Evolutionary conservation across 2,329 filamentous ascomycete genomes (phyloP).

Genomic region (Gnomoniopsis sp.): DNA sequence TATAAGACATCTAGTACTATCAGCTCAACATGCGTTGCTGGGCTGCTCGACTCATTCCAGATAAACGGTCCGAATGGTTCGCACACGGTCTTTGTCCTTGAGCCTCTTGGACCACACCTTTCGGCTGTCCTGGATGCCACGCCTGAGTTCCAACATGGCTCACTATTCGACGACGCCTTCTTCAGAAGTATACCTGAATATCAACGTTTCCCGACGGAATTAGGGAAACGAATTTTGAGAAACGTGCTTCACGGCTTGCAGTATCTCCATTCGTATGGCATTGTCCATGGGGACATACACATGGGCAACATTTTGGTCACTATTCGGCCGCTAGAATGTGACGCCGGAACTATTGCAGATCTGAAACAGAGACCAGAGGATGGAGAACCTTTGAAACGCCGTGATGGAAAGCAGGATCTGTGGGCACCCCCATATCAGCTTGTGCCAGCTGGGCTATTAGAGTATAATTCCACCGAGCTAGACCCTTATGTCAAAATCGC

Average conservation of each 20-base stretch:
- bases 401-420: constrained; percentile 3
- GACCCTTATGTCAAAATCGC: constrained; percentile 2
- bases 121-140: constrained; percentile 8
- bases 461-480: background rate
- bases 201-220: background rate
- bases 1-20: background rate
- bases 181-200: background rate
- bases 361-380: background rate
- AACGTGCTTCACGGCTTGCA: background rate
- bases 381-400: background rate
- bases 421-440: constrained; percentile 7
- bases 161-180: background rate
- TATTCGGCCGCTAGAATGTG: background rate
- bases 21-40: background rate
- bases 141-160: background rate
- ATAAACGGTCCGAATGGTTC: constrained; percentile 23
- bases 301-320: constrained; percentile 1
- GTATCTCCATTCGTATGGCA: background rate
- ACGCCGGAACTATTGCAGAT: background rate
- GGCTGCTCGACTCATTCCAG: constrained; percentile 18
- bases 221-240: background rate
- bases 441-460: background rate
- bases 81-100: constrained; percentile 23
- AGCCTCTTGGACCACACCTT: constrained; percentile 21
- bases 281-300: constrained; percentile 10